A percentile compares a stretch with the other conserved stretches of the same genome.
phyloP scores from a whole-genome alignment of 805 yeast genomes.

The Myxozyma nipponensis region DNA sequence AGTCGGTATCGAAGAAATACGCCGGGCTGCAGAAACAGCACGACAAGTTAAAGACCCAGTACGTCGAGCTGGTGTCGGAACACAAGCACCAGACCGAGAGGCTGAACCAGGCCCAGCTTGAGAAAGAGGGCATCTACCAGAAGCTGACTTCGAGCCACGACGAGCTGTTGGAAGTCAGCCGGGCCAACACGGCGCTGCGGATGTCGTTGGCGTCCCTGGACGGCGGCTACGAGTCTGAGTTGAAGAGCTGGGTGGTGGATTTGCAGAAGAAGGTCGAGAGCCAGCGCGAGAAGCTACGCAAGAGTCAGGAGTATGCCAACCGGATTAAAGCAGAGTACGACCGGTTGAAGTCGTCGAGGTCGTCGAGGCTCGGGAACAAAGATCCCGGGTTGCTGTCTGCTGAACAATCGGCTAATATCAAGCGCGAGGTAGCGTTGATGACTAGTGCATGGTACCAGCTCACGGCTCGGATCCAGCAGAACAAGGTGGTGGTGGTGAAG shows the following conservation, averaged over 20 bases:
- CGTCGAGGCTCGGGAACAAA: background rate
- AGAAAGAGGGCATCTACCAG: conserved; percentile 19
- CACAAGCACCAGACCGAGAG: conserved; percentile 6
- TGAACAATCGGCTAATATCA: conserved; percentile 18
- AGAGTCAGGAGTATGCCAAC: conserved; percentile 18
- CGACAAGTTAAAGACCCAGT: conserved; percentile 4
- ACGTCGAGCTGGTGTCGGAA: conserved; percentile 3
- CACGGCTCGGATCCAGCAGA: conserved; percentile 31
- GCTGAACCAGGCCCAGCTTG: conserved; percentile 10
- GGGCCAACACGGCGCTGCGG: conserved; percentile 23
- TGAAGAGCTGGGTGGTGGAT: conserved; percentile 26
- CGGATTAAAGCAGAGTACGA: conserved; percentile 18
- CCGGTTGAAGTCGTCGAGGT: background rate
- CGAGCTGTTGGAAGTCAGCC: conserved; percentile 23
- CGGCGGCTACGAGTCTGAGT: conserved; percentile 20
- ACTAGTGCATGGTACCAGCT: conserved; percentile 34
- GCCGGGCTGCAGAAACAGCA: conserved; percentile 10
- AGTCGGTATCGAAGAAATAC: conserved; percentile 7
- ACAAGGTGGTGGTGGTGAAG: conserved; percentile 29
- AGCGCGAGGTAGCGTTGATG: conserved; percentile 29
- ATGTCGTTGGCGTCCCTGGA: conserved; percentile 22
- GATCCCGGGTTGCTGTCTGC: conserved; percentile 5
- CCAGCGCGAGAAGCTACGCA: conserved; percentile 19
- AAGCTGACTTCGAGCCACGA: conserved; percentile 19
- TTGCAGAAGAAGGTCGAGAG: conserved; percentile 19